Percentiles rank a stretch among this genome's conserved stretches.
These are phyloP conservation scores for Euphorbia peplus DNA, from an alignment of 345 rosid species.

Conservation along the genomic window DNA sequence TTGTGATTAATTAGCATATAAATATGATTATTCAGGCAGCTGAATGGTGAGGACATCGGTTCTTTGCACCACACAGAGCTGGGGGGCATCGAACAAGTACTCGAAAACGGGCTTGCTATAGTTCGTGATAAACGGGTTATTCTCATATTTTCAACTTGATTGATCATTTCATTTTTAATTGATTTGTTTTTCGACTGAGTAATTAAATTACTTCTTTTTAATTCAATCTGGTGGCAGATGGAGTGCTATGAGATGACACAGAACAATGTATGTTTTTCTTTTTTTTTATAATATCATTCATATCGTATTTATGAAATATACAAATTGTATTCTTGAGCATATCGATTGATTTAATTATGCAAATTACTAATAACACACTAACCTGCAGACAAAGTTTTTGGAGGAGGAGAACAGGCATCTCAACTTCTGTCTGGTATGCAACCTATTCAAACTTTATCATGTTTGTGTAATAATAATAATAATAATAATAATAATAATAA, in stretches of 20 bases:
- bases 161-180: not conserved
- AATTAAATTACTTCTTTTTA: no score
- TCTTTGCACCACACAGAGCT: slow-evolving; percentile 59
- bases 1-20: not conserved
- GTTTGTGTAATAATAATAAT: no score
- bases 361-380: no score
- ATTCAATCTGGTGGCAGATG: slow-evolving; percentile 12
- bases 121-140: slow-evolving; percentile 54
- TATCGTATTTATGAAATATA: no score
- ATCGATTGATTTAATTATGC: no score
- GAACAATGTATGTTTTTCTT: not conserved
- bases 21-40: slow-evolving; percentile 40
- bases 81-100: slow-evolving; percentile 55
- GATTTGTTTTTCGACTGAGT: not conserved
- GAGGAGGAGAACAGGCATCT: slow-evolving; percentile 24
- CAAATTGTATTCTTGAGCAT: no score
- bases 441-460: no score
- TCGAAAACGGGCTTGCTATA: slow-evolving; percentile 55
- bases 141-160: not conserved
- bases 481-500: no score
- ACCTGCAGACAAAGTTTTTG: slow-evolving; percentile 16
- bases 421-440: slow-evolving; percentile 24
- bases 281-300: no score
- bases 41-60: slow-evolving; percentile 66
- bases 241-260: slow-evolving; percentile 18